A percentile compares a stretch with the other conserved stretches of the same genome.
These are phyloP conservation scores for Fusarium piperis DNA, from an alignment of 2,329 filamentous ascomycete genomes.

Conservation along the genomic window DNA sequence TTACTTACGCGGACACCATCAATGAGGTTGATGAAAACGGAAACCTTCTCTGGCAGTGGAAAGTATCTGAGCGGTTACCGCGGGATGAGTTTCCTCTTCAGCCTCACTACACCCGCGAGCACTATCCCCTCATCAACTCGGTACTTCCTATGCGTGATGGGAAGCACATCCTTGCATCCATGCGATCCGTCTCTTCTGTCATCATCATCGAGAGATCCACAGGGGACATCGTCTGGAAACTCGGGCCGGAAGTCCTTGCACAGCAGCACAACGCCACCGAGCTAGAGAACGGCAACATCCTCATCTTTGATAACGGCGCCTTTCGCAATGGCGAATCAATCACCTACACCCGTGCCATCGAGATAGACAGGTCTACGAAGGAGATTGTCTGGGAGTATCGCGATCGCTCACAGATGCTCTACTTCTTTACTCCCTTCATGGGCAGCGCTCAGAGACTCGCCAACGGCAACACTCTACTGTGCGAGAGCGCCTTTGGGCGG, in stretches of 20 bases:
- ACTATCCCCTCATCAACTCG: slow-evolving; percentile 46
- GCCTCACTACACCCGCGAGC: slow-evolving; percentile 44
- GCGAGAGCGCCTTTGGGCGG: slow-evolving; percentile 42
- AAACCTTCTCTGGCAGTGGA: slow-evolving; percentile 43
- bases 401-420: slow-evolving; percentile 42
- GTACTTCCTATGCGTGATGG: slow-evolving; percentile 43
- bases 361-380: slow-evolving; percentile 36
- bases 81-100: slow-evolving; percentile 43
- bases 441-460: slow-evolving; percentile 42
- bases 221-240: slow-evolving; percentile 43
- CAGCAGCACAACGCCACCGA: slow-evolving; percentile 46
- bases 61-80: slow-evolving; percentile 40
- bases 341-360: slow-evolving; percentile 41
- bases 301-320: slow-evolving; percentile 45
- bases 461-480: slow-evolving; percentile 43
- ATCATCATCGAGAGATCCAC: slow-evolving; percentile 42
- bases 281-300: slow-evolving; percentile 44
- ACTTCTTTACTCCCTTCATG: slow-evolving; percentile 47
- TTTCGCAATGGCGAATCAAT: slow-evolving; percentile 44
- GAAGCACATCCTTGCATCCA: slow-evolving; percentile 42
- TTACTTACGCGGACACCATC: slow-evolving; percentile 45
- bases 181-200: slow-evolving; percentile 43
- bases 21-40: slow-evolving; percentile 41
- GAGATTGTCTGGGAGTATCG: slow-evolving; percentile 45
- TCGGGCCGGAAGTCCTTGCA: slow-evolving; percentile 36